Conservation (phyloP, 1,284 basidiomycete genomes). For the Mycena sp. region DNA sequence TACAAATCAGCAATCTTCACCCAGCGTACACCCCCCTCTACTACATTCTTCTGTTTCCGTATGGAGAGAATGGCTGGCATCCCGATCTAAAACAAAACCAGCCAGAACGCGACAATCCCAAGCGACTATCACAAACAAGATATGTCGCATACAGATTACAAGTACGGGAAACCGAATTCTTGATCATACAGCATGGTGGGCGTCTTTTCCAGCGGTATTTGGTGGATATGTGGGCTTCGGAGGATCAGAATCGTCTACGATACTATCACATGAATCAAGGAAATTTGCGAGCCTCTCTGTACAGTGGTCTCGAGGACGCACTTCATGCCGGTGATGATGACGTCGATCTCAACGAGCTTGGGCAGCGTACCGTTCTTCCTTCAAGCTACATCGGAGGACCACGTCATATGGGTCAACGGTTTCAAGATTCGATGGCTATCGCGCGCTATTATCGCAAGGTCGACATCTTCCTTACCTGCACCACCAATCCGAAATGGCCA, state of each 20-base stretch:
- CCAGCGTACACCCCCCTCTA: conserved; percentile 46
- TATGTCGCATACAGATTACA: conserved; percentile 47
- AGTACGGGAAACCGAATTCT: conserved; percentile 33
- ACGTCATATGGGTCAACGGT: conserved; percentile 49
- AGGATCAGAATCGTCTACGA: conserved; percentile 43
- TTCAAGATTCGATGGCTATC: conserved; percentile 56
- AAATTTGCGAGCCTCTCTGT: conserved; percentile 46
- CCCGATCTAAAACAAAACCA: conserved; percentile 33
- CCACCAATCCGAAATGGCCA: conserved; percentile 42
- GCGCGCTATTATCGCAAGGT: conserved; percentile 39
- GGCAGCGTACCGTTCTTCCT: conserved; percentile 48
- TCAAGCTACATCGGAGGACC: conserved; percentile 52
- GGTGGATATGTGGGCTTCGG: conserved; percentile 46
- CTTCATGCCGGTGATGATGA: conserved; percentile 31
- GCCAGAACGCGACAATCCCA: conserved; percentile 11
- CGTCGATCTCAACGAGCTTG: conserved; percentile 42
- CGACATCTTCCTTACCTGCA: neutral
- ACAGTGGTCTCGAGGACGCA: conserved; percentile 49
- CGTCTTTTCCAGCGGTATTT: conserved; percentile 52
- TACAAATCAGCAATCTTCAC: conserved; percentile 45
- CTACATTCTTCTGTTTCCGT: conserved; percentile 49
- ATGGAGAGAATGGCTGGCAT: conserved; percentile 51
- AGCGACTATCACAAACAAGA: conserved; percentile 37
- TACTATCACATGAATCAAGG: conserved; percentile 47
- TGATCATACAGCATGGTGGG: conserved; percentile 47